Evolutionary conservation across 2,329 filamentous ascomycete species (phyloP), one percentile per base, ranked within the genome.

Genomic region (Aquanectria penicillioides): DNA sequence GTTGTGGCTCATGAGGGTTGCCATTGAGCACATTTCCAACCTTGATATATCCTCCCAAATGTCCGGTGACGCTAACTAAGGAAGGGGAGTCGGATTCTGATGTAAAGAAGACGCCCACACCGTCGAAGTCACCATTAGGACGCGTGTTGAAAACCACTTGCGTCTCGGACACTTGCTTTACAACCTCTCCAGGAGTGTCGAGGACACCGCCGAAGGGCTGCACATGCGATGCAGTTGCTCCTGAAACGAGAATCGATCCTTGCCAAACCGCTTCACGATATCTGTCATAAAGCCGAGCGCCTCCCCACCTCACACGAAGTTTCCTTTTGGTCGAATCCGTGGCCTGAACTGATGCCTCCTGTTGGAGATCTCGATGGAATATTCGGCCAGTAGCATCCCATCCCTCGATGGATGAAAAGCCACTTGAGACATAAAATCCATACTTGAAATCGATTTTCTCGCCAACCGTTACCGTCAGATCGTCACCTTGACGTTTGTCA

Each of bases 241-340:
- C 68, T 0, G 51, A 5, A 3, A 73, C 34, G 5, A 66, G 43
- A 7, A 74, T 71, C 3, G 61, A 64, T 0, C 73, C 73, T 8
- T 71, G 57, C 73, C 73, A 75, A 3, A 72, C 68, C 7, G 72
- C 71, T 37, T 75, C 73, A 3, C 72, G 63, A 26, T 75, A 75
- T 12, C 73, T 55, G 43, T 75, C 72, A 41, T 73, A 74, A 1
- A 75, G 56, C 5, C 72, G 65, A 6, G 73, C 73, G 0, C 73
- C 72, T 34, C 72, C 71, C 73, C 72, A 75, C 18, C 60, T 71
- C 8, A 75, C 59, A 5, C 69, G 61, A 2, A 66, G 26, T 49
- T 67, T 72, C n/a, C 22, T 61, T 3, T 18, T 11, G 1, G 40
- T 46, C 5, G 47, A 17, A 2, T 6, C 10, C 6, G 47, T 2